phyloP scores from a whole-genome alignment of 257 asterid genomes.

The Fraxinus cuspidata region DNA sequence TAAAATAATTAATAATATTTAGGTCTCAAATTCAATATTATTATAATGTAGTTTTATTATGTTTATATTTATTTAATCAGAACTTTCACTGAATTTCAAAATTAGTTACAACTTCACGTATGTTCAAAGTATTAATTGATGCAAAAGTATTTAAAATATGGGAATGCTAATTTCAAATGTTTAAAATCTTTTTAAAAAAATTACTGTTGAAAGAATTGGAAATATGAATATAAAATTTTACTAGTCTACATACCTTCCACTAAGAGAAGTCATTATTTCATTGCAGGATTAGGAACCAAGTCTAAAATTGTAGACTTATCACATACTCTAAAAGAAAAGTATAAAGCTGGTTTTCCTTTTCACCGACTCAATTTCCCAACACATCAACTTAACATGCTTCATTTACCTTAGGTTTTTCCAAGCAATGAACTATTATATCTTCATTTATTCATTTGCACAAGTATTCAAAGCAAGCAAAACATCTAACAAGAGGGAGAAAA shows the following conservation, averaged over 20 bases:
- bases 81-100: not conserved
- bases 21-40: not conserved
- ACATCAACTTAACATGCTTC: not conserved
- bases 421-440: not conserved
- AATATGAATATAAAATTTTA: not conserved
- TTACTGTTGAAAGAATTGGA: not conserved
- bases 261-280: not conserved
- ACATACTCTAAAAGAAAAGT: not conserved
- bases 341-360: not conserved
- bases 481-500: not conserved
- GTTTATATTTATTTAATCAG: not conserved
- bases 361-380: not conserved
- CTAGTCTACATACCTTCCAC: not conserved
- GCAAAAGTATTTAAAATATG: not conserved
- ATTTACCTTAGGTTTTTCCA: not conserved
- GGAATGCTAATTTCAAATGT: not conserved
- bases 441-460: not conserved
- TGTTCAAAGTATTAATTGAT: not conserved
- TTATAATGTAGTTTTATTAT: not conserved
- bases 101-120: not conserved
- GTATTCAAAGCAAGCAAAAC: not conserved
- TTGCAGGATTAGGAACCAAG: not conserved
- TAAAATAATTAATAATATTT: not conserved
- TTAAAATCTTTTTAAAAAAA: not conserved
- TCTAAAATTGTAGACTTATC: not conserved